Base-by-base conservation (phyloP, 2,329 filamentous ascomycete species). In the Xylogone sp. region DNA sequence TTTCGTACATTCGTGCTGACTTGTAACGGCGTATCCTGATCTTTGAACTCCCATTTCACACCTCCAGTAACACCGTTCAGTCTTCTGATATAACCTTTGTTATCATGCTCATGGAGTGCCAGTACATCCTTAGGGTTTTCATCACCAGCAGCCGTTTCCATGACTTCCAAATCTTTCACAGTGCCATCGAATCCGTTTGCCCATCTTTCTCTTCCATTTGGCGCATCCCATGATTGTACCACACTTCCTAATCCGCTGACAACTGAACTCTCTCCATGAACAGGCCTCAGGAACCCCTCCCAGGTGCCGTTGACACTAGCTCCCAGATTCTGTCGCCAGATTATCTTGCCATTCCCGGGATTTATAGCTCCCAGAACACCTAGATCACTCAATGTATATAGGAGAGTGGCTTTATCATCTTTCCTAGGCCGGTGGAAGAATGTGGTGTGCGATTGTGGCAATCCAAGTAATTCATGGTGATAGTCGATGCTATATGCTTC, bases 401-500 rank as follows among this genome's bases (percentile, higher is more conserved):
- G 79, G 34, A 99, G 78, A 49, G 89, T 93, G 31, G 92, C 92
- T 69, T 89, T 90, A 56, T 93, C 92, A 60, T 86, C 82, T 56
- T 82, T 79, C 63, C 87, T 81, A 39, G 94, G 93, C 61, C 86
- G 87, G 73, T 97, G 90, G 82, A 97, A 97, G 79, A 97, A 95
- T 61, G 93, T 97, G 55, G 90, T 88, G 56, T 89, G 83, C 67
- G 82, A 76, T 68, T 87, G 87, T 50, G 94, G 91, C 34, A 89
- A 73, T 64, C 94, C 94, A 64, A 99, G 76, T 46, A 97, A 84
- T 58, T 89, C 83, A 74, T 96, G 85, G 72, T 97, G 93, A 74
- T 91, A 97, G 72, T 99, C 94, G 68, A 95, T 82, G 62, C 90
- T 81, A 74, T 86, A 92, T 60, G 95, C 91, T 70, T 99, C 93